Base-by-base conservation (phyloP, 2,329 filamentous ascomycete species). In the Ceratocystis eucalypticola region DNA sequence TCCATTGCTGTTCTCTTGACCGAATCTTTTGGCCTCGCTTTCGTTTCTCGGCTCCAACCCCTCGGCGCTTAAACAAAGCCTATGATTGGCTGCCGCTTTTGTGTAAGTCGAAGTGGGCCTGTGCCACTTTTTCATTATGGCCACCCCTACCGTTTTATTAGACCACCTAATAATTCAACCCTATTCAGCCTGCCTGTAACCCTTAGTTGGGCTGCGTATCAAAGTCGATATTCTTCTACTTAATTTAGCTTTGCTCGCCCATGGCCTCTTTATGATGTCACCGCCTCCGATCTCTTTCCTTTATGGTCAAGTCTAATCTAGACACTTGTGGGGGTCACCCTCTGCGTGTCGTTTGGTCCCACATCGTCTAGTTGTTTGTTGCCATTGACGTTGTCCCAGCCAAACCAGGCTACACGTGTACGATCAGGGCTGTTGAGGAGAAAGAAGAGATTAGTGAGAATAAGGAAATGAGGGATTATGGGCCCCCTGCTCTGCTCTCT, bases 321-420 rank as follows among this genome's bases (percentile, higher is more conserved):
- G 17, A 59, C 33, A 7, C 7, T 37, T 10, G 17, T 8, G 1
- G 55, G 55, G 25, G 55, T 37, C 7, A 46, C 41, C 20, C 68
- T 64, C 48, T 67, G 66, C 7, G 68, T 70, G 7, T 64, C 62
- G 3, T 70, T 70, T 12, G 70, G 70, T 3, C 70, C 70, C 20
- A 68, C 65, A 46, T 71, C 68, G 5, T 63, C 65, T 7, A 72
- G 65, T 20, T 62, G 28, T 48, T 67, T 67, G n/a, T 48, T 33
- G 8, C 62, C 45, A 46, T 69, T 71, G 68, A 73, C 67, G 17
- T 71, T 46, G 45, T 72, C 68, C 68, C 69, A 73, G 17, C 72
- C 72, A 68, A 74, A 74, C 69, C 70, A 74, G 10, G 71, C 71
- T 10, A 53, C 45, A 2, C 65, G 68, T 5, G 67, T 69, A 20